A percentile compares a stretch with the other conserved stretches of the same genome.
Evolutionary conservation across 139 green algal species (phyloP).

Genomic region (Closterium sp.): DNA sequence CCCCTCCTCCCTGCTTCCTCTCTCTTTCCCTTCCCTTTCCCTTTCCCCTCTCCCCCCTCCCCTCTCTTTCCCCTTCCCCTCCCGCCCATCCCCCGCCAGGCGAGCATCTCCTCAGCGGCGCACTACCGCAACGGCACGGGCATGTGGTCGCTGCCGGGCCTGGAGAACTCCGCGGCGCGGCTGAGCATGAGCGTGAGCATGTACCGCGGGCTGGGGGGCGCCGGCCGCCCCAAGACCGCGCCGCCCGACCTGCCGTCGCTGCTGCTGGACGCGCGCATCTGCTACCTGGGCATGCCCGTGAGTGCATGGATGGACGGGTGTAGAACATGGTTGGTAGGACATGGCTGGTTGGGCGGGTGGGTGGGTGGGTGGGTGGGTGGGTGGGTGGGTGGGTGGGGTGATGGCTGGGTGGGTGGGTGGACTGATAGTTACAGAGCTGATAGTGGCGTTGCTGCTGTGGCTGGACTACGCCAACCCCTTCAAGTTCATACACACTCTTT

Average conservation of each 20-base stretch:
- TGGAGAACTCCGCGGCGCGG: background rate
- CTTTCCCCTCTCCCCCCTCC: background rate
- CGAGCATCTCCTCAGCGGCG: slow-evolving; percentile 30
- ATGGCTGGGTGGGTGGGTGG: background rate
- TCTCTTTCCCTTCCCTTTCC: background rate
- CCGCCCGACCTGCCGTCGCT: slow-evolving; percentile 95
- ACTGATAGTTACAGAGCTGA: slow-evolving; percentile 97
- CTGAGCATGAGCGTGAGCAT: slow-evolving; percentile 51
- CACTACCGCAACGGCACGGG: slow-evolving; percentile 20
- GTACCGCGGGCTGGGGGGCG: slow-evolving; percentile 48
- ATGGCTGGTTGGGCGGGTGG: background rate
- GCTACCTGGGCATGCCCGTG: slow-evolving; percentile 96
- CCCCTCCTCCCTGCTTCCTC: no score
- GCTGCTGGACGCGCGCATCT: slow-evolving; percentile 93
- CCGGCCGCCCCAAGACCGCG: slow-evolving; percentile 57
- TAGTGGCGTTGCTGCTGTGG: slow-evolving; percentile 96
- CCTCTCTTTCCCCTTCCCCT: slow-evolving; percentile 1
- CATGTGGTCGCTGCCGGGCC: slow-evolving; percentile 20
- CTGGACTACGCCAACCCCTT: slow-evolving; percentile 54
- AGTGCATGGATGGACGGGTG: background rate
- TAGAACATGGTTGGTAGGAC: background rate
- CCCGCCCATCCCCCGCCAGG: slow-evolving; percentile 8
- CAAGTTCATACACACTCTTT: background rate
- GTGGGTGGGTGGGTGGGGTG: background rate
- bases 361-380: background rate